Base-by-base conservation (phyloP, 257 asterid genomes). In the Solanum lycopersicoides region DNA sequence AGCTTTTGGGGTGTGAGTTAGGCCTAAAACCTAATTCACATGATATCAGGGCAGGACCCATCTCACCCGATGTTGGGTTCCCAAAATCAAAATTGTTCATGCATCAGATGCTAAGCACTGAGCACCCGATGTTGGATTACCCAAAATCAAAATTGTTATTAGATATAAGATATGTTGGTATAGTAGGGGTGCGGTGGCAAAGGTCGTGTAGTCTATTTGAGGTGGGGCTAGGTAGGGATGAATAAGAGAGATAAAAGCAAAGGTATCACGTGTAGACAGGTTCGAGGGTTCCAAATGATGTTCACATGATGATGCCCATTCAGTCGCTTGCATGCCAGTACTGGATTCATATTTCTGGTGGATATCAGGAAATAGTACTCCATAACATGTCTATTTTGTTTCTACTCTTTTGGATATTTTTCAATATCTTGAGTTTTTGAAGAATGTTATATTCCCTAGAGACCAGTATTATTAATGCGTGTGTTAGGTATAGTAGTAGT, bases 301-400 rank as follows among this genome's bases (percentile, higher is more conserved):
- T 83, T 88, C 93, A 92, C 93, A 89, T 90, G 93, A 75, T 89
- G 34, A 28, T 86, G 91, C 89, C 44, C 87, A 85, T 90, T 75
- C 86, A 53, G 94, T 94, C 96, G 91, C 95, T 94, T 92, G 68
- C 94, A 91, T 89, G 97, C 89, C 94, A 92, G 96, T 63, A 47
- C 30, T 30, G 30, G 14, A 59, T 50, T 87, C 75, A 37, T 82
- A 47, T 73, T 86, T 90, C 87, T 83, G 82, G 90, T 89, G 92
- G 92, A 90, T 88, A 85, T 88, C 74, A 87, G 59, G 77, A 80
- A 86, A 59, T 89, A 66, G 41, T 53, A 50, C 37, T 45, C 89
- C 93, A 90, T 94, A 90, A 91, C 90, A 88, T 90, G 88, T 76
- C 35, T 14, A 30, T 13, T 69, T 37, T 76, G 66, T 84, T 9